Evolutionary conservation across 805 yeast species (phyloP), one percentile per base, ranked within the genome.

Genomic region (Ogataea kodamae): DNA sequence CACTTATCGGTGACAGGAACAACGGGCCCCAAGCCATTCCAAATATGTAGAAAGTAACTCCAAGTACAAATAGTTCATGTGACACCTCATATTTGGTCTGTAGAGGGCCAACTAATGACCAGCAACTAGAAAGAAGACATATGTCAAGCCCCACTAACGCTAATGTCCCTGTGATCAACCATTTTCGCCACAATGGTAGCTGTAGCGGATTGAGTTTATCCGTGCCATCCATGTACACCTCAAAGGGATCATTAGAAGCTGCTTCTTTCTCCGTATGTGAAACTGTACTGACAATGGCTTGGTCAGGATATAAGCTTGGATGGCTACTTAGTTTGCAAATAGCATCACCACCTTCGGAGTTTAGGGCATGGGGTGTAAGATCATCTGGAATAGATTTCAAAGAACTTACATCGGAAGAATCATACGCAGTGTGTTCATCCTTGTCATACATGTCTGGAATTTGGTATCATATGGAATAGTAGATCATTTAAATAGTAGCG

Each of bases 81-180:
- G 80, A 70, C 1, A 76, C 68, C 18, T 62, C 57, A 48, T 78
- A 78, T 20, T 62, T 55, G 3, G 45, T 55, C 17, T 79, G 65
- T 22, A 75, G 70, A 1, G 66, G 68, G 3, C 79, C 65, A 10
- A 78, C 82, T 42, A 78, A 67, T 3, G 85, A 70, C 68, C 80
- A 83, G 29, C 74, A 67, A 0, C 88, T 81, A 0, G 89, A 80
- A 5, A 82, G 73, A 57, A 81, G 68, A 0, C 89, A 80, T 25
- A 80, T 75, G 34, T 76, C 68, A 37, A 80, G 65, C 26, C 85
- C 72, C 5, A 78, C 64, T 6, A 64, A 9, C 1, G 85, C 77
- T 7, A 79, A 64, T 7, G 75, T 58, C 26, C 67, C 26, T 0
- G 86, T 70, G 22, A 78, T 65, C 28, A 61, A 50, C 77, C 83